Conservation (phyloP, 331 rosid genomes). For the Quercus tomentella region DNA sequence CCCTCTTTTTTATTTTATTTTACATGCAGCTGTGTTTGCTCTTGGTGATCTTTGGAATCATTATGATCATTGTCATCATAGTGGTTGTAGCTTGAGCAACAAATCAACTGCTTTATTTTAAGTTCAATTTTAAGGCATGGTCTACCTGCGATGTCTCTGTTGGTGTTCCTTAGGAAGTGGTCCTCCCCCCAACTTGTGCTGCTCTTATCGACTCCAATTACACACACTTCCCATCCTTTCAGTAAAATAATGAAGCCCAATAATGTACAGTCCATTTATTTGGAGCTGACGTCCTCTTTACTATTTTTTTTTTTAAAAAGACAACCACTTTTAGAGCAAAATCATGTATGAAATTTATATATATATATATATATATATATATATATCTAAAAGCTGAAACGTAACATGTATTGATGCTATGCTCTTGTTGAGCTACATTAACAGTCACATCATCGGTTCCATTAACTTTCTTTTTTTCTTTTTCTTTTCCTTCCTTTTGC, state of each 20-base stretch:
- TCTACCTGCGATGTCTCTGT: background rate
- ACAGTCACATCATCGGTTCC: fast-evolving
- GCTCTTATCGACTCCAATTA: background rate
- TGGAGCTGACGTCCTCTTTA: background rate
- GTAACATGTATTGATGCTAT: no score
- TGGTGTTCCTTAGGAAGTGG: background rate
- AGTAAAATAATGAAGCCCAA: background rate
- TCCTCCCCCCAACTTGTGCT: background rate
- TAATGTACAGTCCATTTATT: background rate
- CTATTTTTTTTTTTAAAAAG: no score
- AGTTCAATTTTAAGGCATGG: background rate
- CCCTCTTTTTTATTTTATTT: background rate
- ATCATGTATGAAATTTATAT: background rate
- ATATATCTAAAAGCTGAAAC: background rate
- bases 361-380: background rate
- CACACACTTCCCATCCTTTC: background rate
- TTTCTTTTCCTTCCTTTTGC: no score
- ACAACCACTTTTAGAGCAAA: background rate
- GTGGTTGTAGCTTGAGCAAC: constrained; percentile 67
- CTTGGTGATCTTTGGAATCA: constrained; percentile 86
- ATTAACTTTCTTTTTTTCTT: no score
- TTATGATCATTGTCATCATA: constrained; percentile 79
- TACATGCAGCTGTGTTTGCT: constrained; percentile 71
- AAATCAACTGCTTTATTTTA: background rate
- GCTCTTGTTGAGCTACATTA: no score